These are phyloP conservation scores for Amylostereum areolatum DNA, from an alignment of 1,284 basidiomycete genomes.

Conservation along the genomic window DNA sequence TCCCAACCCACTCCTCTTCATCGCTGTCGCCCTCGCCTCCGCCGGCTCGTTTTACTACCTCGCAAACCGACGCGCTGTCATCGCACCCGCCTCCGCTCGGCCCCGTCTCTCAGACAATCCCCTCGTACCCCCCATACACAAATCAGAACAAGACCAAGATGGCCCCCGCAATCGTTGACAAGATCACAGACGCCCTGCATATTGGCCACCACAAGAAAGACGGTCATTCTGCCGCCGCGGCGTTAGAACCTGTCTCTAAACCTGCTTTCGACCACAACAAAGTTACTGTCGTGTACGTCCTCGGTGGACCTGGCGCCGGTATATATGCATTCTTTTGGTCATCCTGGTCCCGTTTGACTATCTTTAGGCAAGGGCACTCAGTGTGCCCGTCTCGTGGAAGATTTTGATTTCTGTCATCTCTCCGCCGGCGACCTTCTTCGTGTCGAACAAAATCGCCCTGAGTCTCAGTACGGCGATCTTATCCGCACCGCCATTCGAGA, in stretches of 20 bases:
- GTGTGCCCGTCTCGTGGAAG: conserved; percentile 81
- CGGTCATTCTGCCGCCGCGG: conserved; percentile 6
- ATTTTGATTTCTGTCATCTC: conserved; percentile 91
- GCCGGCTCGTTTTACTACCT: conserved; percentile 52
- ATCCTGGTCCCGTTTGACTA: conserved; percentile 5
- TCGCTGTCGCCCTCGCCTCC: conserved; percentile 49
- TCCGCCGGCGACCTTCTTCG: conserved; percentile 97
- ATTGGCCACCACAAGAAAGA: conserved; percentile 18
- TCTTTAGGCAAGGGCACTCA: conserved; percentile 92
- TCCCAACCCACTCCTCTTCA: conserved; percentile 60
- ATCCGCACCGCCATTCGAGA: conserved; percentile 90
- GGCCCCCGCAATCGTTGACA: conserved; percentile 44
- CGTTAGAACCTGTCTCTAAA: conserved; percentile 8
- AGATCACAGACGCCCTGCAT: conserved; percentile 42
- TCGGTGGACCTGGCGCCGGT: conserved; percentile 97
- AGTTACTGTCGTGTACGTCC: conserved; percentile 90
- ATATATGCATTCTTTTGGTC: neutral
- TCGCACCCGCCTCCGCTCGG: conserved; percentile 54
- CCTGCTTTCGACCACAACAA: conserved; percentile 69
- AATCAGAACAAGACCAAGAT: conserved; percentile 19
- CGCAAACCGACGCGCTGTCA: conserved; percentile 48
- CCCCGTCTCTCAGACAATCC: conserved; percentile 61
- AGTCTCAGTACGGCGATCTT: conserved; percentile 81
- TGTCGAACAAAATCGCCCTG: conserved; percentile 86
- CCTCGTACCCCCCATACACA: conserved; percentile 55